Conservation (phyloP, 257 asterid species). For the Perilla frutescens region DNA sequence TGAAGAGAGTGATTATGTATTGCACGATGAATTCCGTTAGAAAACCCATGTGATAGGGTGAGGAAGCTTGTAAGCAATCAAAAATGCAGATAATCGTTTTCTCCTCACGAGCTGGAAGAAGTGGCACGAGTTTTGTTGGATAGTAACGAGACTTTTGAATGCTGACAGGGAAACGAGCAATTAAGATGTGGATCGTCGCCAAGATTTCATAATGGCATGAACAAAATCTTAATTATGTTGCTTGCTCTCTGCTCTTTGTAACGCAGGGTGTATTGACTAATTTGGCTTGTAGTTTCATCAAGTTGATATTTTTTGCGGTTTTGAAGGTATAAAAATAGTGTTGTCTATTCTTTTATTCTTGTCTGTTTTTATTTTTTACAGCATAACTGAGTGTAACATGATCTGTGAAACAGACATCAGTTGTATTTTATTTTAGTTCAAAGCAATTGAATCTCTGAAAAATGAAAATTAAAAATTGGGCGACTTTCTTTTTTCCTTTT, state of each 20-base stretch:
- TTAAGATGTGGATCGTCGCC: slow-evolving; percentile 26
- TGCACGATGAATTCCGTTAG: slow-evolving; percentile 91
- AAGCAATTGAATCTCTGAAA: no score
- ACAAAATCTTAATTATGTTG: slow-evolving; percentile 17
- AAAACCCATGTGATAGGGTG: slow-evolving; percentile 21
- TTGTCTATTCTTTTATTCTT: slow-evolving; percentile 30
- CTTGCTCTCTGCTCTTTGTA: slow-evolving; percentile 10
- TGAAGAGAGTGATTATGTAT: slow-evolving; percentile 64
- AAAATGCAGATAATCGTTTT: background rate
- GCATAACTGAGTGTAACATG: no score
- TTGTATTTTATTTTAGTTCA: no score
- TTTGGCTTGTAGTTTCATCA: no score
- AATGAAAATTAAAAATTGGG: no score
- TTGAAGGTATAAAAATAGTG: background rate
- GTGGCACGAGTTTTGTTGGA: slow-evolving; percentile 20
- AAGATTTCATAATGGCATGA: background rate
- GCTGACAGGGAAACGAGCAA: background rate
- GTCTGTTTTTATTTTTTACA: background rate
- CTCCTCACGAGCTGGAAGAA: slow-evolving; percentile 12
- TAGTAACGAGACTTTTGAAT: slow-evolving; percentile 4
- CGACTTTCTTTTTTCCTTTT: no score
- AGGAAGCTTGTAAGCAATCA: slow-evolving; percentile 8
- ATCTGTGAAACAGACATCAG: no score
- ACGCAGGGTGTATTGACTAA: slow-evolving; percentile 1
- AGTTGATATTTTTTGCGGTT: background rate